Evolutionary conservation across 192 early-diverging fungal genomes (phyloP), one percentile per base, ranked within the genome.

Genomic region (Radiomyces spectabilis): DNA sequence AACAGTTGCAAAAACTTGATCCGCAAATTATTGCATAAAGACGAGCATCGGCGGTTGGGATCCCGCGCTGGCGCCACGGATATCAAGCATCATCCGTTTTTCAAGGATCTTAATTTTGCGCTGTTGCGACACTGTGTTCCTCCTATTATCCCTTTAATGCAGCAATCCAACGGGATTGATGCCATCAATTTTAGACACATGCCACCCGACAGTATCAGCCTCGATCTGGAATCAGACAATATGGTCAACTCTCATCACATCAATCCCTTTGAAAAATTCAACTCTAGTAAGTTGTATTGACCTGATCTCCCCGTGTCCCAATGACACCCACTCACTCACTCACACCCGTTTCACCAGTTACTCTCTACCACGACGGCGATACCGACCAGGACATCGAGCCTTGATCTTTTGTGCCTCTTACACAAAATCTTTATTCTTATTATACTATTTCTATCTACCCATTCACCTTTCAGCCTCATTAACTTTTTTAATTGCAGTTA

Each of bases 91-190:
- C 94, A 99, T 54, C 65, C 84, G 16, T 97, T 89, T 66, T 99
- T 99, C 72, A 91, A 89, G 55, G 79, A 69, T 37, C 78, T 91
- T 22, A 91, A 92, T 35, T 99, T 95, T 93, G 95, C 94, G 1
- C 70, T 98, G 24, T 62, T 99, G 37, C 73, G 93, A 42, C 84
- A 97, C 71, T 58, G 73, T 37, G 75, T 75, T 18, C 93, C 94
- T 39, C 94, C 94, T 3, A 93, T 97, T 53, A 66, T 89, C 30
- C 93, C 93, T 1, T 21, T 60, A 18, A 5, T 59, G n/a, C 65
- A 72, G 34, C 68, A 71, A 47, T 62, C 72, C 7, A 62, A 67
- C 65, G 78, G 78, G 6, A 55, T 66, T 19, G 87, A 89, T 59
- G 81, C 83, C 0, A 55, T 82, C 29, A 87, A 87, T 40, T 89